phyloP scores from a whole-genome alignment of 306 rosid species.

The Glycine latifolia region DNA sequence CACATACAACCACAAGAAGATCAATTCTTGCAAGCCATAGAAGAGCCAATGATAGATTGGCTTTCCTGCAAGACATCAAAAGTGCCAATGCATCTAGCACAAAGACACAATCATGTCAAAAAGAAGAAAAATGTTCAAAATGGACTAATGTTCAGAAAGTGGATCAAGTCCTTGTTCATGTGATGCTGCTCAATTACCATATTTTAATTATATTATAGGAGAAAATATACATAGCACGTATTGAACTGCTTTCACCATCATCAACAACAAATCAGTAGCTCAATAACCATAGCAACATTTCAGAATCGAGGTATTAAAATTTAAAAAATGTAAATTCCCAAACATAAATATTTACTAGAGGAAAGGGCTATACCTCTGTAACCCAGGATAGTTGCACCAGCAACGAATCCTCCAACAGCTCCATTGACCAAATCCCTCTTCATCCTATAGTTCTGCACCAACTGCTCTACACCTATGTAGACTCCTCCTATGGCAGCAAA shows the following conservation, averaged over 20 bases:
- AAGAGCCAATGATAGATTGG: background rate
- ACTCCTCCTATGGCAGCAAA: slow-evolving; percentile 99
- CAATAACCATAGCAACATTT: slow-evolving; percentile 34
- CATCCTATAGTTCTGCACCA: slow-evolving; percentile 77
- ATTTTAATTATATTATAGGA: slow-evolving; percentile 16
- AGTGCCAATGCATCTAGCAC: slow-evolving; percentile 27
- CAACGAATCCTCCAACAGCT: slow-evolving; percentile 95
- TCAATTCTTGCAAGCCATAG: background rate
- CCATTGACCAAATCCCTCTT: slow-evolving; percentile 95
- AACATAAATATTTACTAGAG: slow-evolving; percentile 26
- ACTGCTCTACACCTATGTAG: slow-evolving; percentile 91
- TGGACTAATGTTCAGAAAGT: slow-evolving; percentile 26
- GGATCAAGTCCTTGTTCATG: slow-evolving; percentile 4
- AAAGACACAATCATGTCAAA: background rate
- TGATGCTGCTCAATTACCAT: slow-evolving; percentile 22
- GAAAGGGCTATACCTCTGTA: slow-evolving; percentile 68
- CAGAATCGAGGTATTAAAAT: background rate
- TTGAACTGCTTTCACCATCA: too few species aligned
- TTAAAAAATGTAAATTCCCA: slow-evolving; percentile 3
- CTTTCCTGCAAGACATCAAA: background rate
- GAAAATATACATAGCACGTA: background rate
- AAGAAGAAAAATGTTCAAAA: background rate
- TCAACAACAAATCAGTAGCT: background rate
- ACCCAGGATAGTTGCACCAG: slow-evolving; percentile 91
- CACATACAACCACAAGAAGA: background rate